phyloP scores from a whole-genome alignment of 345 rosid genomes.

The Eucalyptus pauciflora region DNA sequence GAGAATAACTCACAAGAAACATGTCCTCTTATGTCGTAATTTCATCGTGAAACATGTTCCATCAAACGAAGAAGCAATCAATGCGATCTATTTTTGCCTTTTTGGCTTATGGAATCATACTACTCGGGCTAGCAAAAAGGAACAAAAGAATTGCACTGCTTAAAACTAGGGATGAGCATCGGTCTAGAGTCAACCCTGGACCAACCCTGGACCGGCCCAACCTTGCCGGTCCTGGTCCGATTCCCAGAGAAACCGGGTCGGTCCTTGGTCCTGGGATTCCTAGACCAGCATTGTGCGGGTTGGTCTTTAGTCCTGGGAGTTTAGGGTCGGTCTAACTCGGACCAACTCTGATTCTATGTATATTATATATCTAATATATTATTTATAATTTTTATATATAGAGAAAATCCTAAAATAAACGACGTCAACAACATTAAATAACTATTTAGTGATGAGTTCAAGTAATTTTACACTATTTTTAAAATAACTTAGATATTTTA shows the following conservation, averaged over 20 bases:
- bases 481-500: too few species aligned
- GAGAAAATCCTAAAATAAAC: too few species aligned
- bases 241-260: rapidly evolving
- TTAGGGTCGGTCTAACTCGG: rapidly evolving
- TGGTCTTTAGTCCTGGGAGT: rapidly evolving
- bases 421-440: too few species aligned
- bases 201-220: too few species aligned
- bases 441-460: rapidly evolving
- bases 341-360: too few species aligned
- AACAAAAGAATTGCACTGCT: background rate
- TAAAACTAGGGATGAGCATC: too few species aligned
- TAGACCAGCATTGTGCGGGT: rapidly evolving
- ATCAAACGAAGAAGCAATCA: background rate
- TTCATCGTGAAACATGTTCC: background rate
- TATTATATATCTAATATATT: too few species aligned
- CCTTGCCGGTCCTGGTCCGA: rapidly evolving
- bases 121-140: background rate
- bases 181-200: rapidly evolving
- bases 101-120: background rate
- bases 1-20: background rate
- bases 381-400: too few species aligned
- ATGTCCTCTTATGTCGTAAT: background rate
- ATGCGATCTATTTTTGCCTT: background rate
- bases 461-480: too few species aligned
- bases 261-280: too few species aligned